Base-by-base conservation (phyloP, 169 alveolate genomes). In the Plasmodium falciparum region DNA sequence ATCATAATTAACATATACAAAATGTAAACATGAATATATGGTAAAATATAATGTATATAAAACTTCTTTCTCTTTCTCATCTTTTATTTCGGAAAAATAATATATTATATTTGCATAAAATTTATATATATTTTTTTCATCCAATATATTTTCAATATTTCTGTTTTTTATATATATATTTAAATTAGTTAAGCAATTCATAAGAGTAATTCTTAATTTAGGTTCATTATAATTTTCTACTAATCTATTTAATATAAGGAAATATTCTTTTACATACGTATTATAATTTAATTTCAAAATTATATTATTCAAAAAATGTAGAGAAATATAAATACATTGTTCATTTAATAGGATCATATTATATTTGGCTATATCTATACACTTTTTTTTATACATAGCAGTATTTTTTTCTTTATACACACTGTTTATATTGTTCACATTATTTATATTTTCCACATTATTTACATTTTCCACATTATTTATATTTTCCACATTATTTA, bases 31-130 rank as follows among this genome's bases (percentile, higher is more conserved):
- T 5, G 92, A 15, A 66, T 71, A 86, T 26, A 86, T 67, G 11
- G 88, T 86, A 20, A 88, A 86, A 22, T 72, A 86, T 50, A 86
- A 52, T 3, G 12, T 86, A 65, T 86, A 86, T 22, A 86, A 63
- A 2, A 63, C 20, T 43, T 72, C 56, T 73, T 86, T 86, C 56
- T 70, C 76, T 33, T 70, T 67, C 22, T 47, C 61, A 15, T 17
- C 39, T 63, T 86, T 70, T 33, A 73, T 49, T 62, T 72, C 20
- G 2, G 92, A 62, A 72, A 86, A 86, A 22, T 71, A 54, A 29
- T 59, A 70, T 24, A 86, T 86, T 29, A 86, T 52, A 59, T 86
- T 86, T 13, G 92, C 92, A 86, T 86, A 86, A 49, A 86, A 65
- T 59, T 86, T 70, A 43, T 71, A 65, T 45, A 67, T 66, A n/a